Evolutionary conservation across 177 flowering plant genomes (phyloP).

Genomic region (Vitis hybrid): DNA sequence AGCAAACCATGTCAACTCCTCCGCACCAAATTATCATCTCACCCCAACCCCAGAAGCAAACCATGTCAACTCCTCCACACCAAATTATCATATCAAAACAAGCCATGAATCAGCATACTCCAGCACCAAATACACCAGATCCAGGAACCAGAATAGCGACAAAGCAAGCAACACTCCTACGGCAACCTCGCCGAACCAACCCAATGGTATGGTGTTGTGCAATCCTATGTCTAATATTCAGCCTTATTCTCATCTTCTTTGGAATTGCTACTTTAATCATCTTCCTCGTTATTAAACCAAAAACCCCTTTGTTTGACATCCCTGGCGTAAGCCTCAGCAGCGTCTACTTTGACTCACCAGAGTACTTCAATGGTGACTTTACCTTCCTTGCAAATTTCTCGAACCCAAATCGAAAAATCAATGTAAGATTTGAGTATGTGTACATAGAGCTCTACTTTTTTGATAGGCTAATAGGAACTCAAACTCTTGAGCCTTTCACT

Average conservation of each 20-base stretch:
- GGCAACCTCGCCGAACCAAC: slow-evolving; percentile 59
- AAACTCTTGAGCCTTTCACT: slow-evolving; percentile 55
- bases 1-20: slow-evolving; percentile 13
- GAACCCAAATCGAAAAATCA: slow-evolving; percentile 71
- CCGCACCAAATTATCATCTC: slow-evolving; percentile 4
- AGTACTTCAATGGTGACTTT: slow-evolving; percentile 67
- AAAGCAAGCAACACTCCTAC: slow-evolving; percentile 32
- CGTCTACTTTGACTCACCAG: slow-evolving; percentile 74
- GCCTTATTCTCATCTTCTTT: slow-evolving; percentile 62
- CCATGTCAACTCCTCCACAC: slow-evolving; percentile 24
- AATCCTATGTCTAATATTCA: slow-evolving; percentile 56
- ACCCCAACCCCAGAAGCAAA: slow-evolving; percentile 25
- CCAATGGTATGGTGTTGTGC: slow-evolving; percentile 66
- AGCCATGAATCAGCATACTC: slow-evolving; percentile 12
- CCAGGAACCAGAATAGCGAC: slow-evolving; percentile 10
- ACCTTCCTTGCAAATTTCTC: slow-evolving; percentile 72
- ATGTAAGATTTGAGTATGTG: slow-evolving; percentile 53
- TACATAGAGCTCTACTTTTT: slow-evolving; percentile 62
- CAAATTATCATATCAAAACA: slow-evolving; percentile 36
- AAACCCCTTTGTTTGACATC: slow-evolving; percentile 55
- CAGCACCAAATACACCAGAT: slow-evolving; percentile 8
- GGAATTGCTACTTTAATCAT: slow-evolving; percentile 61
- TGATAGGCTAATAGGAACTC: slow-evolving; percentile 56
- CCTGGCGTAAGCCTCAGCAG: slow-evolving; percentile 60
- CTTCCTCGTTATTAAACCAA: slow-evolving; percentile 60